Base-by-base conservation (phyloP, 306 rosid species). In the Rosa persica region DNA sequence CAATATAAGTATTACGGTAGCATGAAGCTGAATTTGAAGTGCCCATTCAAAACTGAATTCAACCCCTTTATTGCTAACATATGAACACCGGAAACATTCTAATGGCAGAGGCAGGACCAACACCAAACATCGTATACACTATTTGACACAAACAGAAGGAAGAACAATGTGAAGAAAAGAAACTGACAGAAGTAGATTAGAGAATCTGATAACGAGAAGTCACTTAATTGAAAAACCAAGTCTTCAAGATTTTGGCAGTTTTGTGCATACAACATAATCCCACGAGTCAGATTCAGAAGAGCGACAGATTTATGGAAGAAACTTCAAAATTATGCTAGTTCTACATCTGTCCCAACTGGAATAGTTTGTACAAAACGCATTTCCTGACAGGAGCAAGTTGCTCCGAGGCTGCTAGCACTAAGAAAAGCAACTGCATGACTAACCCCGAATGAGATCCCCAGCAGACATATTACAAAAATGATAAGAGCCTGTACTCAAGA, bases 361-460 rank as follows among this genome's bases (percentile, higher is more conserved):
- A 65, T 36, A 17, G 70, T 65, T 64, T 67, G 67, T 39, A 67
- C 49, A 67, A 38, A 67, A n/a, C 2, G 72, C 47, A 67, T 40
- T 67, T 17, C 27, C 51, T 2, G 10, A 68, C 34, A n/a, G 8
- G 34, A 68, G 51, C 51, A 20, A 42, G 72, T n/a, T 9, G 34
- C 72, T 40, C 30, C 19, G 12, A 42, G 11, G 19, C 51, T 67
- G 43, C 10, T 64, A 64, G 20, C 44, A 73, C n/a, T 23, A 74
- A 38, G 47, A 39, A 36, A 66, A 38, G 27, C 23, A 38, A 66
- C 43, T 34, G 67, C 38, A 16, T 8, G 11, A 62, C 67, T 25
- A 17, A 27, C 8, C 30, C 2, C 2, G 38, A 23, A 58, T 8
- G 12, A 22, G 34, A 49, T 6, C 38, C n/a, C 36, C 0, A 6